Base-by-base conservation (phyloP, 2,329 filamentous ascomycete species). In the Amauroascus niger region DNA sequence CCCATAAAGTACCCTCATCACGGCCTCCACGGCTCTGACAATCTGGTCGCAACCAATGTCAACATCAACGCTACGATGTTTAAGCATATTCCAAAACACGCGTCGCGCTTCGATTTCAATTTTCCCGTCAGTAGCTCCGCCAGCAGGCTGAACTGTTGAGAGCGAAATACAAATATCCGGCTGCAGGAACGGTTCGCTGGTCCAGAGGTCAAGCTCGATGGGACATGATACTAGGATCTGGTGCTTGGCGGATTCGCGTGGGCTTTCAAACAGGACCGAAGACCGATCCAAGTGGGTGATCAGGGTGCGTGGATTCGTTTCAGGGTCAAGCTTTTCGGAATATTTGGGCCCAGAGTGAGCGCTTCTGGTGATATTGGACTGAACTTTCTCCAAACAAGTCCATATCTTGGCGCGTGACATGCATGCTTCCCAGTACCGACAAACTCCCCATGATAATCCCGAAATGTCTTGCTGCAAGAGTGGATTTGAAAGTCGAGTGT, bases 381-480 rank as follows among this genome's bases (percentile, higher is more conserved):
- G 37, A 5, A 46, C 35, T 14, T 58, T 55, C 3, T 54, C 55
- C 2, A 55, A 35, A 35, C 20, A 45, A 28, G 65, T 61, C 69
- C 71, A 72, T 47, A 72, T 50, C 33, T 62, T 63, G 20, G 69
- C 68, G 4, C 70, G 68, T n/a, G 61, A 63, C 11, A 72, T 53
- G 33, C 62, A 57, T 5, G 65, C 65, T 60, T 71, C 70, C 69
- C 69, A 73, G 56, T 71, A 73, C 5, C 67, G 64, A 49, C 67
- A 69, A 40, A 71, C 64, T 3, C 70, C 71, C 64, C 68, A 70
- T 55, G 70, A 72, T 14, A 73, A 60, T 13, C 69, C 70, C 5
- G 69, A 65, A 35, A 73, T 59, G 49, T 73, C 69, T 3, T 68
- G 62, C 26, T 64, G 63, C 16, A 68, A 49, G 18, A 73, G 62